Percentiles rank a stretch among this genome's conserved stretches.
Evolutionary conservation across 805 yeast genomes (phyloP).

Genomic region (Saturnispora serradocipensis): DNA sequence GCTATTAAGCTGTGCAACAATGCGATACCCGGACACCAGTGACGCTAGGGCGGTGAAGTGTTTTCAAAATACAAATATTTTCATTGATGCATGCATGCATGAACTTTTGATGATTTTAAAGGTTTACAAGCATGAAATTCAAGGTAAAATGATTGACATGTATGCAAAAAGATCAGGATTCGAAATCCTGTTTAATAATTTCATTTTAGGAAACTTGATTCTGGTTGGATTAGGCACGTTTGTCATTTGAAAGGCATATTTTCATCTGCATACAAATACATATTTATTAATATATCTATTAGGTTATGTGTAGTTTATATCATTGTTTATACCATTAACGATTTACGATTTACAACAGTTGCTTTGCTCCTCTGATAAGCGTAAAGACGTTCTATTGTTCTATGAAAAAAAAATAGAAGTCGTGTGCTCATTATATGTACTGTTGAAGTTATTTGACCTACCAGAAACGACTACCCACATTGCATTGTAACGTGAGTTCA

Average conservation of each 20-base stretch:
- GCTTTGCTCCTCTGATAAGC: not conserved
- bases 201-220: conserved; percentile 28
- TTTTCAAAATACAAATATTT: conserved; percentile 23
- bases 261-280: not conserved
- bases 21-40: conserved; percentile 7
- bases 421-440: not conserved
- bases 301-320: not conserved
- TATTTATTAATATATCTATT: not conserved
- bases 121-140: conserved; percentile 27
- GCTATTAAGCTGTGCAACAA: conserved; percentile 16
- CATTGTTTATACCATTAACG: not conserved
- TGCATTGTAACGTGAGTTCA: too few relatives aligned
- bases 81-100: conserved; percentile 22
- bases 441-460: not conserved
- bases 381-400: not conserved
- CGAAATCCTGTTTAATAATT: conserved; percentile 32
- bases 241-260: conserved; percentile 18
- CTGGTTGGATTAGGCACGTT: conserved; percentile 31
- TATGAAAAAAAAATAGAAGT: not conserved
- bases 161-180: conserved; percentile 26
- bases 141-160: conserved; percentile 21
- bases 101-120: conserved; percentile 24
- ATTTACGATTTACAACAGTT: not conserved
- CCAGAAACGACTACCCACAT: too few relatives aligned
- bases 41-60: conserved; percentile 14